Percentiles rank a stretch among this genome's conserved stretches.
phyloP scores from a whole-genome alignment of 306 rosid genomes.

The Quercus engelmannii region DNA sequence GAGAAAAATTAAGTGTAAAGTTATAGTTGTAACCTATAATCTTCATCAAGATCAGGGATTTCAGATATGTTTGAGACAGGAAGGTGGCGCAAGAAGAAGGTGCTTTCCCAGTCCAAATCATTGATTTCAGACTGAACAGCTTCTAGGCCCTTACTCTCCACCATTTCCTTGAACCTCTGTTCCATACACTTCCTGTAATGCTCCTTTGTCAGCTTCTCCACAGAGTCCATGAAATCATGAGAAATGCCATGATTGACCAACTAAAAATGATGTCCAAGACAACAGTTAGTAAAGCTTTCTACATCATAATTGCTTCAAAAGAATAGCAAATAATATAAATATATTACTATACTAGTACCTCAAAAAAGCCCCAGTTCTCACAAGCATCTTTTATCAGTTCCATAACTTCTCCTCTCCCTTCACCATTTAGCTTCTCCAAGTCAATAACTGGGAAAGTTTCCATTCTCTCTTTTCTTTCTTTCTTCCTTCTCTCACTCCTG shows the following conservation, averaged over 20 bases:
- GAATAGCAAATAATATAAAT: not conserved
- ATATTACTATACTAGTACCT: constrained; percentile 42
- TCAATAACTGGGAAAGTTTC: constrained; percentile 70
- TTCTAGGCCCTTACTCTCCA: constrained; percentile 61
- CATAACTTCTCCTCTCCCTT: constrained; percentile 62
- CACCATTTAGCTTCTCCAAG: constrained; percentile 65
- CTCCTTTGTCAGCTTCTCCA: constrained; percentile 84
- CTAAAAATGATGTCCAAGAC: constrained; percentile 24
- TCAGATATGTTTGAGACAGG: constrained; percentile 70
- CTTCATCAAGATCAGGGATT: constrained; percentile 61
- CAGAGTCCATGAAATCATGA: constrained; percentile 69
- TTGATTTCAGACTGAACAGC: constrained; percentile 51
- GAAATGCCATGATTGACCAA: constrained; percentile 88
- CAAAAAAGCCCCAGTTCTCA: constrained; percentile 97
- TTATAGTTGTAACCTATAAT: constrained; percentile 46
- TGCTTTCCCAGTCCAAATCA: constrained; percentile 94
- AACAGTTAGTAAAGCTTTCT: not conserved
- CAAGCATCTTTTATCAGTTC: constrained; percentile 76
- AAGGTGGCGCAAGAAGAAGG: constrained; percentile 86
- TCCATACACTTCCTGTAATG: constrained; percentile 88
- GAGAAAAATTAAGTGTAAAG: not conserved
- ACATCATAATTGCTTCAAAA: not conserved
- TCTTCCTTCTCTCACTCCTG: not conserved
- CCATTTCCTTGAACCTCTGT: constrained; percentile 81
- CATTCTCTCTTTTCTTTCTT: constrained; percentile 19